Evolutionary conservation across 2,329 filamentous ascomycete species (phyloP).

Genomic region (Ampelomyces quisqualis): DNA sequence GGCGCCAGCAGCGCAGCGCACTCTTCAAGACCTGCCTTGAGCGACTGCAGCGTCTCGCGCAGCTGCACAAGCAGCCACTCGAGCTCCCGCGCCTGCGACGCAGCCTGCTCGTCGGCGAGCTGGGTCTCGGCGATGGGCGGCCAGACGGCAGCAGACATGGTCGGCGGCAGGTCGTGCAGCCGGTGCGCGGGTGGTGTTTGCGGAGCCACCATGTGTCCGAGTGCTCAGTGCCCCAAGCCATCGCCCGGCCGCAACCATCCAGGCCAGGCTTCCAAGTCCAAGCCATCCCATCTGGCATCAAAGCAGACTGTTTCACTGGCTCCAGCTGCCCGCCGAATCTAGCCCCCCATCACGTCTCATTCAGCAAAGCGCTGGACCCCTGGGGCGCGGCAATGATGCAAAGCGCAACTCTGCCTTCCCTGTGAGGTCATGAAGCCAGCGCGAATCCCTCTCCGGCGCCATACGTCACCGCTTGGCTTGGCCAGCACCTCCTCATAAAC

Average conservation of each 20-base stretch:
- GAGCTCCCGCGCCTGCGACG: conserved; percentile 58
- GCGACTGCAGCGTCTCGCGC: conserved; percentile 60
- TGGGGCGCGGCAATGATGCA: conserved; percentile 18
- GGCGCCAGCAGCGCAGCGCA: conserved; percentile 85
- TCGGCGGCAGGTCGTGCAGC: neutral
- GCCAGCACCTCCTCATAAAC: conserved; percentile 17
- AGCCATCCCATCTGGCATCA: too few species aligned
- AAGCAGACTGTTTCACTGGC: conserved; percentile 1
- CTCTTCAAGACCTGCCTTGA: conserved; percentile 77
- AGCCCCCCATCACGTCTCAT: conserved; percentile 4
- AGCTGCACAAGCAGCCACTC: conserved; percentile 64
- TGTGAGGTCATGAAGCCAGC: conserved; percentile 16
- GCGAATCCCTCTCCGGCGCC: neutral
- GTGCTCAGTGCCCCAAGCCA: too few species aligned
- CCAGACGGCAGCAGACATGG: conserved; percentile 64
- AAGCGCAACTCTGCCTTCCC: conserved; percentile 8
- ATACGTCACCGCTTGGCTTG: conserved; percentile 19
- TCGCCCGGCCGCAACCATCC: conserved; percentile 7
- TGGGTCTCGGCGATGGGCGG: conserved; percentile 56
- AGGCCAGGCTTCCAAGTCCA: too few species aligned
- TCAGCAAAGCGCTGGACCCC: conserved; percentile 5
- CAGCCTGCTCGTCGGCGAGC: conserved; percentile 55
- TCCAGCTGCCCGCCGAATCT: neutral
- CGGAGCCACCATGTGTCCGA: too few species aligned
- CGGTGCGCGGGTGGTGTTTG: conserved; percentile 1